A percentile compares a stretch with the other conserved stretches of the same genome.
phyloP scores from a whole-genome alignment of 1,139 yeast genomes.

The Scheffersomyces titani region DNA sequence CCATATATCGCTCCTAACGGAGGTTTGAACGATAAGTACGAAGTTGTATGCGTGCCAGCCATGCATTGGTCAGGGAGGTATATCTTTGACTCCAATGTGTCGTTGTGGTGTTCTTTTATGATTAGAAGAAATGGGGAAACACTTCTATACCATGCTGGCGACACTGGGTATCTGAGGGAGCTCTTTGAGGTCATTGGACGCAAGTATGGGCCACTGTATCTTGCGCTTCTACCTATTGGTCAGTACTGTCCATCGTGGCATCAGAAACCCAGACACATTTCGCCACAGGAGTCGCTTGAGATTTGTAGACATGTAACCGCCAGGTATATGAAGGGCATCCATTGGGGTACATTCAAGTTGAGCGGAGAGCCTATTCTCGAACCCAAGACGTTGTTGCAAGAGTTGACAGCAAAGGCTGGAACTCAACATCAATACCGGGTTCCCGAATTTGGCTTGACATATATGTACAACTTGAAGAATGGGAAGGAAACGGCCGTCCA shows the following conservation, averaged over 20 bases:
- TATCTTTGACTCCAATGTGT: constrained; percentile 71
- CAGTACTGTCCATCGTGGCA: constrained; percentile 97
- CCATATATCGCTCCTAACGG: constrained; percentile 22
- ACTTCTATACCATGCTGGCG: constrained; percentile 87
- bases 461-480: constrained; percentile 32
- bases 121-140: constrained; percentile 67
- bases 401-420: constrained; percentile 21
- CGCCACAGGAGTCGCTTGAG: constrained; percentile 73
- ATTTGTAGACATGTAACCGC: constrained; percentile 67
- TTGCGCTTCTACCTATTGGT: constrained; percentile 88
- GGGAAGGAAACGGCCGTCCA: constrained; percentile 1
- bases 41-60: constrained; percentile 87
- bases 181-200: constrained; percentile 65
- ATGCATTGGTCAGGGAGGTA: constrained; percentile 97
- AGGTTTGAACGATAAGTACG: constrained; percentile 55
- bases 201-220: constrained; percentile 60
- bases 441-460: constrained; percentile 48
- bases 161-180: constrained; percentile 82
- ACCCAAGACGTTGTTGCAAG: constrained; percentile 54
- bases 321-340: constrained; percentile 76
- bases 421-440: constrained; percentile 25
- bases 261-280: constrained; percentile 83
- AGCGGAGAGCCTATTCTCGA: constrained; percentile 87
- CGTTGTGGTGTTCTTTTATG: constrained; percentile 88
- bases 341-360: constrained; percentile 93